Evolutionary conservation across 306 rosid species (phyloP).

Genomic region (Geum urbanum): DNA sequence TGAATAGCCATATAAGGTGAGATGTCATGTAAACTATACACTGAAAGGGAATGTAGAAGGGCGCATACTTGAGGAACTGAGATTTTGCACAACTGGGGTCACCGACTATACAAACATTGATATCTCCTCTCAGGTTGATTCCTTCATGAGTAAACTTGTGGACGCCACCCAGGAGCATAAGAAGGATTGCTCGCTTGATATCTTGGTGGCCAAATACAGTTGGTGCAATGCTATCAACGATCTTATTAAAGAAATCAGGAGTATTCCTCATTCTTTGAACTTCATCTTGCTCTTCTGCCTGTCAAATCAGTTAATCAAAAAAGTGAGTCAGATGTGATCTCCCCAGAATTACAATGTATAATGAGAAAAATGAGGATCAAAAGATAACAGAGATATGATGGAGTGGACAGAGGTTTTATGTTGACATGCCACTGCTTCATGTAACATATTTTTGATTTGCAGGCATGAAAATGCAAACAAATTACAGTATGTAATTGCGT

Average conservation of each 20-base stretch:
- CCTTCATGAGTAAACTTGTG: conserved; percentile 96
- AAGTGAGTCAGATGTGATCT: conserved; percentile 2
- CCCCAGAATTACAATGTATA: neutral
- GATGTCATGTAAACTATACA: conserved; percentile 20
- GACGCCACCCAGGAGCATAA: conserved; percentile 93
- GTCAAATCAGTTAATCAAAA: conserved; percentile 27
- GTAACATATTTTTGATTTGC: neutral
- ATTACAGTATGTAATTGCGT: neutral
- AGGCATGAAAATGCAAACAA: neutral
- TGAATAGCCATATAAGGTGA: conserved; percentile 24
- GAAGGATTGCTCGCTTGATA: conserved; percentile 93
- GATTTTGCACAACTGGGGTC: conserved; percentile 99
- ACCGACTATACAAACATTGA: conserved; percentile 88
- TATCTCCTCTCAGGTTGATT: conserved; percentile 92
- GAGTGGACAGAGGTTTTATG: neutral
- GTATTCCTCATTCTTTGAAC: conserved; percentile 78
- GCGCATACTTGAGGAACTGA: conserved; percentile 84
- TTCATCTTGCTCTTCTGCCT: conserved; percentile 76
- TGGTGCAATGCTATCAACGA: conserved; percentile 86
- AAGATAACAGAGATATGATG: neutral
- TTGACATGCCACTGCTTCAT: neutral
- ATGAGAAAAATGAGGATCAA: neutral
- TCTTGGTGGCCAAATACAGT: conserved; percentile 92
- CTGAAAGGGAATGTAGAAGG: conserved; percentile 5
- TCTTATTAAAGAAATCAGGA: conserved; percentile 88